These are phyloP conservation scores for Globomyces pollinis-pini DNA, from an alignment of 192 early-diverging fungal genomes.

Conservation along the genomic window DNA sequence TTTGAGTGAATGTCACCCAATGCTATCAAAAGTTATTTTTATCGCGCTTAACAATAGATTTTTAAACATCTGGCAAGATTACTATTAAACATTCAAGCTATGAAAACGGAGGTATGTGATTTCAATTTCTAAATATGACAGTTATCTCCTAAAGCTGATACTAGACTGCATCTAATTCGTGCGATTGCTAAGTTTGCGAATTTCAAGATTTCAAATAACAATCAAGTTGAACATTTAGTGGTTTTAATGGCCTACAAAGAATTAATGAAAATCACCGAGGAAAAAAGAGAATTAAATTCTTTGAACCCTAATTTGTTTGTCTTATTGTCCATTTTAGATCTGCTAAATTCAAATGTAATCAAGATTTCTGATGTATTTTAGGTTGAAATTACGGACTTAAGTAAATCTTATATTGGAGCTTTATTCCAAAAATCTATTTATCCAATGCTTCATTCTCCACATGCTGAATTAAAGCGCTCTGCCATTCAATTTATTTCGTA, in stretches of 20 bases:
- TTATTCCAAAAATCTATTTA: slow-evolving; percentile 43
- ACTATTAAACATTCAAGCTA: slow-evolving; percentile 38
- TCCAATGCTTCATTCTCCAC: slow-evolving; percentile 32
- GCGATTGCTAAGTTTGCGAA: slow-evolving; percentile 44
- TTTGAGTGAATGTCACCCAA: slow-evolving; percentile 36
- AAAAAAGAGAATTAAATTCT: not conserved
- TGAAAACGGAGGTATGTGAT: slow-evolving; percentile 30
- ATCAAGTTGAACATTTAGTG: slow-evolving; percentile 39
- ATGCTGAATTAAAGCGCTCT: slow-evolving; percentile 31
- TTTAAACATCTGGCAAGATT: slow-evolving; percentile 38
- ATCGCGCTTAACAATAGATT: slow-evolving; percentile 18
- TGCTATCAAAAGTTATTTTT: slow-evolving; percentile 31
- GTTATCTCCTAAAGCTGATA: slow-evolving; percentile 15
- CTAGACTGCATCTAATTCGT: slow-evolving; percentile 41
- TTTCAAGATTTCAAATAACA: slow-evolving; percentile 21
- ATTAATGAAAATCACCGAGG: slow-evolving; percentile 15
- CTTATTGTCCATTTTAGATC: not conserved
- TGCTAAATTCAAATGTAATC: slow-evolving; percentile 4
- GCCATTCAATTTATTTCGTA: slow-evolving; percentile 49
- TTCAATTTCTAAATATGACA: not conserved
- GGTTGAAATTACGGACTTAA: slow-evolving; percentile 31
- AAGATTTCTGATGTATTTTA: not conserved
- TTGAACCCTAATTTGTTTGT: not conserved
- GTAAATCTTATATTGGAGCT: slow-evolving; percentile 47
- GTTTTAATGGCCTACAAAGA: slow-evolving; percentile 41